These are phyloP conservation scores for Anisodus acutangulus DNA, from an alignment of 257 asterid species.

Conservation along the genomic window DNA sequence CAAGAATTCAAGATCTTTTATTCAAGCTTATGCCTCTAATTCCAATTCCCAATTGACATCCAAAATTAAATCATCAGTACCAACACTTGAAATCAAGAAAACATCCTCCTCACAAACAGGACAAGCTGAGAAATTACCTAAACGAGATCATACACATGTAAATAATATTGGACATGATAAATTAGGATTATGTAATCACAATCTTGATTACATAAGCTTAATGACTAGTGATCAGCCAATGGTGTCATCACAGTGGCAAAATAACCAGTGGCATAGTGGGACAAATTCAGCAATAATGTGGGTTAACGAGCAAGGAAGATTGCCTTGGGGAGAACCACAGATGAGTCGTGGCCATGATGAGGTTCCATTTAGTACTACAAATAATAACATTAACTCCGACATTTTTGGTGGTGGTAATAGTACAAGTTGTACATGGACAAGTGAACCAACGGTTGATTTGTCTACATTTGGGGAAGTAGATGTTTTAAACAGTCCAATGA, in stretches of 20 bases:
- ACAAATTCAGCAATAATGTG: slow-evolving; percentile 15
- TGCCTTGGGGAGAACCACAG: slow-evolving; percentile 39
- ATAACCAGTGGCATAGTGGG: background rate
- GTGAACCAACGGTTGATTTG: slow-evolving; percentile 27
- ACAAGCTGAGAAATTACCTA: background rate
- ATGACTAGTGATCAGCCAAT: slow-evolving; percentile 18
- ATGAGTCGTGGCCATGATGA: slow-evolving; percentile 42
- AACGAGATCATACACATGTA: background rate
- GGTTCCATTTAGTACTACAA: slow-evolving; percentile 27
- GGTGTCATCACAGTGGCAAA: background rate
- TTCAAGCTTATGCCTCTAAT: slow-evolving; percentile 31
- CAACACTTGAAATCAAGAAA: slow-evolving; percentile 1
- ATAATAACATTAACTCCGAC: background rate
- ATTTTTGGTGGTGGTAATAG: slow-evolving; percentile 20
- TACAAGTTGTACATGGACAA: slow-evolving; percentile 16
- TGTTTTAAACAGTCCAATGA: slow-evolving; percentile 37
- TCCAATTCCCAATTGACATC: background rate
- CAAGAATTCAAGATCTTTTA: slow-evolving; percentile 36
- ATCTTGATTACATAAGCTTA: slow-evolving; percentile 29
- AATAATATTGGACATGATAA: slow-evolving; percentile 5
- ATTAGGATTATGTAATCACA: background rate
- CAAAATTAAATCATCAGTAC: background rate
- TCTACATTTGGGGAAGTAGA: slow-evolving; percentile 37
- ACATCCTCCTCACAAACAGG: background rate
- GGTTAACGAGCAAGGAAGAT: slow-evolving; percentile 26